These are phyloP conservation scores for Onygenales sp. DNA, from an alignment of 2,329 filamentous ascomycete genomes.

Conservation along the genomic window DNA sequence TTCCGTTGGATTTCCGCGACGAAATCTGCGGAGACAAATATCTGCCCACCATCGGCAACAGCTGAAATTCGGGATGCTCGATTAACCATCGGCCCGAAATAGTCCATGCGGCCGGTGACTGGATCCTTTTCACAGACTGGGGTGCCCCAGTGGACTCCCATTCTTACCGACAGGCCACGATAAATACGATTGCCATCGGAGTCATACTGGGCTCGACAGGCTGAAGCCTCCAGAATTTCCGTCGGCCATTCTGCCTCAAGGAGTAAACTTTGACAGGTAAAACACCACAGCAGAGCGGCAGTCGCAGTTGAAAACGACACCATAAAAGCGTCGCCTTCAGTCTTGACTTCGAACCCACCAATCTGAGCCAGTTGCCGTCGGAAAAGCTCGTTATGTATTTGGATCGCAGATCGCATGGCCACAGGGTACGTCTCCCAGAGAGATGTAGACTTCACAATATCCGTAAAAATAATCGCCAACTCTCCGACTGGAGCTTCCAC, in stretches of 20 bases:
- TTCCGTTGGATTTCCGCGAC: constrained; percentile 91
- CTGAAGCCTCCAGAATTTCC: constrained; percentile 78
- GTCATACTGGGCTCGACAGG: constrained; percentile 74
- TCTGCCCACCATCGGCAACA: constrained; percentile 92
- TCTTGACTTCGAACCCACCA: constrained; percentile 97
- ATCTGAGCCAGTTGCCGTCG: constrained; percentile 84
- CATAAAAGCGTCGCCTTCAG: constrained; percentile 99
- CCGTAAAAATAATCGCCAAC: constrained; percentile 90
- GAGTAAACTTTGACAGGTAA: constrained; percentile 81
- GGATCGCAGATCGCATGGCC: constrained; percentile 94
- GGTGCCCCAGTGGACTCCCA: constrained; percentile 94
- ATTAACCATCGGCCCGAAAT: constrained; percentile 99
- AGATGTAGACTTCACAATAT: constrained; percentile 96
- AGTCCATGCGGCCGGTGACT: constrained; percentile 96
- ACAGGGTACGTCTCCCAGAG: constrained; percentile 93
- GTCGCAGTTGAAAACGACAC: constrained; percentile 96
- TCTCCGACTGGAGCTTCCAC: constrained; percentile 86
- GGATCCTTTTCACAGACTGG: constrained; percentile 94
- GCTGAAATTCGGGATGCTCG: constrained; percentile 88
- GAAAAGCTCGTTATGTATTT: constrained; percentile 95
- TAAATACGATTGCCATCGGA: constrained; percentile 84
- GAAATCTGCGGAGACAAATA: constrained; percentile 93
- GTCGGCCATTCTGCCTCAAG: constrained; percentile 88
- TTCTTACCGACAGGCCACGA: constrained; percentile 85
- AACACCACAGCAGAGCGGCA: constrained; percentile 89